Conservation (phyloP, 1,284 basidiomycete genomes). For the Agaricales sp. region DNA sequence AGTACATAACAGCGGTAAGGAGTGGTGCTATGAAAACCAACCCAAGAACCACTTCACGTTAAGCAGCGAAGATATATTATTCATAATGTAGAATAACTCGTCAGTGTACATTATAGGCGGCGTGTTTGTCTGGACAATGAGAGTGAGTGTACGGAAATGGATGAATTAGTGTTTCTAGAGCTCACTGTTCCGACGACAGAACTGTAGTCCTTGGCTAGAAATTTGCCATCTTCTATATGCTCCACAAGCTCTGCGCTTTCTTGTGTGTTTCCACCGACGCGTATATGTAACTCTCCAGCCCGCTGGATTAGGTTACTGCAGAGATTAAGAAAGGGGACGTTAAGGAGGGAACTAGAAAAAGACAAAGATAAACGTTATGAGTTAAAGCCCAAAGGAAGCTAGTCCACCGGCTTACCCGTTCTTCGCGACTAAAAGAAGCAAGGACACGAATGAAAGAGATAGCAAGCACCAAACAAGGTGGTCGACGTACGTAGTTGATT, state of each 20-base stretch:
- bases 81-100: slow-evolving; percentile 46
- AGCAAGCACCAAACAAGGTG: background rate
- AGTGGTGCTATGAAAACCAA: slow-evolving; percentile 24
- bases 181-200: background rate
- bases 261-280: slow-evolving; percentile 54
- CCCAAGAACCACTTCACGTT: slow-evolving; percentile 49
- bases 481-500: background rate
- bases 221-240: background rate
- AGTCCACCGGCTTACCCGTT: background rate
- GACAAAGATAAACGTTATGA: too few species aligned
- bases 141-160: slow-evolving; percentile 9
- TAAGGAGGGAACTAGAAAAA: slow-evolving; percentile 16
- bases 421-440: background rate
- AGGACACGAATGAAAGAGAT: background rate
- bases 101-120: slow-evolving; percentile 47
- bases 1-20: slow-evolving; percentile 26
- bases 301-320: slow-evolving; percentile 38
- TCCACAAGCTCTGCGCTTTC: slow-evolving; percentile 32
- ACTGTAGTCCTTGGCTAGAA: background rate
- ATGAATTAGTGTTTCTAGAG: too few species aligned
- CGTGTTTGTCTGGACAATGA: slow-evolving; percentile 41
- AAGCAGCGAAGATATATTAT: slow-evolving; percentile 44
- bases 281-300: slow-evolving; percentile 31
- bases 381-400: too few species aligned
- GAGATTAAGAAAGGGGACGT: slow-evolving; percentile 45